These are phyloP conservation scores for Fusarium secorum DNA, from an alignment of 2,329 filamentous ascomycete genomes.

Conservation along the genomic window DNA sequence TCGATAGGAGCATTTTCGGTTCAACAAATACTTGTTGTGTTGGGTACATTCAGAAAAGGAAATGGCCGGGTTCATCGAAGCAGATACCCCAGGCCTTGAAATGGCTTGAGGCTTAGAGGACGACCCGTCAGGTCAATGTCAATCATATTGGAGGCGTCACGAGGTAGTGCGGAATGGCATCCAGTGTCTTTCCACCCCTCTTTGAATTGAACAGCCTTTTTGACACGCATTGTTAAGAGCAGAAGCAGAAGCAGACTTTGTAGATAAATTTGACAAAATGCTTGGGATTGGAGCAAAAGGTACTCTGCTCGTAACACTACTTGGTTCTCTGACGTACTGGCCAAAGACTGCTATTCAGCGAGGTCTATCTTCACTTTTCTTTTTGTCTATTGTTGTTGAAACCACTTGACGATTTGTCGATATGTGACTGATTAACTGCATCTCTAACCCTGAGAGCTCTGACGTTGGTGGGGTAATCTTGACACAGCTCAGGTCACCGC, in stretches of 20 bases:
- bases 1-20: constrained; percentile 7
- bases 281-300: constrained; percentile 9
- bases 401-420: neutral
- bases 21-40: constrained; percentile 16
- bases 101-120: constrained; percentile 30
- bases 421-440: neutral
- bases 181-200: constrained; percentile 2
- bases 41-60: constrained; percentile 24
- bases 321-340: neutral
- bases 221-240: constrained; percentile 5
- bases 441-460: neutral
- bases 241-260: constrained; percentile 4
- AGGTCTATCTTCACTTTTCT: neutral
- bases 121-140: constrained; percentile 11
- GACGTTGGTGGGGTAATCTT: constrained; percentile 19
- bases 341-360: neutral
- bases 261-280: constrained; percentile 21
- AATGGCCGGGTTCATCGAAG: constrained; percentile 31
- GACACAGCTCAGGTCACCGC: neutral
- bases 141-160: constrained; percentile 12
- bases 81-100: constrained; percentile 30
- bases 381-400: neutral
- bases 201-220: constrained; percentile 34
- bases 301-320: neutral
- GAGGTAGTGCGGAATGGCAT: constrained; percentile 9